Percentiles rank a stretch among this genome's conserved stretches.
These are phyloP conservation scores for Serendipita sp. DNA, from an alignment of 768 basidiomycete genomes.

Conservation along the genomic window DNA sequence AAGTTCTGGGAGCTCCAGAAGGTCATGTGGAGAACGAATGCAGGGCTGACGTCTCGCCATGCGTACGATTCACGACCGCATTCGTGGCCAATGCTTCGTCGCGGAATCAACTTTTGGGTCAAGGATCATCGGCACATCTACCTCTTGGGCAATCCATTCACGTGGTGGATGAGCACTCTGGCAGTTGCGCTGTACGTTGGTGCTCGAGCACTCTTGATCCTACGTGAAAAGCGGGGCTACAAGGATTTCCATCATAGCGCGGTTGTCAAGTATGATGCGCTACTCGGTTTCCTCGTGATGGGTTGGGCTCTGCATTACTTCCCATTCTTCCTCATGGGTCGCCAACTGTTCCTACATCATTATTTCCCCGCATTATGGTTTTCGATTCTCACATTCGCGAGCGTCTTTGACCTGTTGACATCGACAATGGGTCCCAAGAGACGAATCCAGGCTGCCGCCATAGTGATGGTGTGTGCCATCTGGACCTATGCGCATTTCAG, in stretches of 20 bases:
- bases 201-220: slow-evolving; percentile 61
- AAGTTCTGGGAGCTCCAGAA: slow-evolving; percentile 86
- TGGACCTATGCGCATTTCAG: slow-evolving; percentile 69
- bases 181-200: slow-evolving; percentile 50
- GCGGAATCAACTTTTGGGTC: slow-evolving; percentile 85
- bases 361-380: slow-evolving; percentile 96
- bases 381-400: slow-evolving; percentile 60
- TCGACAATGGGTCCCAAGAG: slow-evolving; percentile 58
- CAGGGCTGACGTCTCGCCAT: slow-evolving; percentile 87
- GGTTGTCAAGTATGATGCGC: slow-evolving; percentile 77
- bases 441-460: slow-evolving; percentile 64
- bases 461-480: slow-evolving; percentile 53
- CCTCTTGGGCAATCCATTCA: slow-evolving; percentile 81
- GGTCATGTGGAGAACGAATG: slow-evolving; percentile 97
- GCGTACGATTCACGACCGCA: slow-evolving; percentile 77
- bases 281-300: slow-evolving; percentile 81
- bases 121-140: slow-evolving; percentile 94
- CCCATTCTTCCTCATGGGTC: slow-evolving; percentile 94
- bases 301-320: slow-evolving; percentile 90
- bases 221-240: slow-evolving; percentile 82
- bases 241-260: slow-evolving; percentile 63
- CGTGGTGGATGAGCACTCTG: slow-evolving; percentile 77
- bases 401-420: slow-evolving; percentile 73
- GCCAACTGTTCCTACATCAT: slow-evolving; percentile 95
- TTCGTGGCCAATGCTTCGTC: slow-evolving; percentile 64